Conservation (phyloP, 2,329 filamentous ascomycete genomes). For the Lithohypha guttulata region DNA sequence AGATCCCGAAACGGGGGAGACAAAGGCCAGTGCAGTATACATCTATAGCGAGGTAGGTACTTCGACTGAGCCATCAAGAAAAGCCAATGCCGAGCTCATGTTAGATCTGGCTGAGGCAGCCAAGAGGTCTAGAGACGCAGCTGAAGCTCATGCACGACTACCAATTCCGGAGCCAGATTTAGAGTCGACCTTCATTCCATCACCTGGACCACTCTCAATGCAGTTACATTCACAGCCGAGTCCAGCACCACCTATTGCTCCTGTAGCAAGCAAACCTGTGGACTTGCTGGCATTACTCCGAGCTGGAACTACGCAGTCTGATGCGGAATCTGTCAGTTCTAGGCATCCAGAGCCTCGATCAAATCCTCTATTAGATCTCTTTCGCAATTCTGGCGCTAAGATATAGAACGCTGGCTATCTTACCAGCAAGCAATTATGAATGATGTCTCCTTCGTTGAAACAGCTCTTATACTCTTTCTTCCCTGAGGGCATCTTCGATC, state of each 20-base stretch:
- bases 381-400: not conserved
- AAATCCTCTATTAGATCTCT: slow-evolving; percentile 18
- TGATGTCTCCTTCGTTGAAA: too few relatives aligned
- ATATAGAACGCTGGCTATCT: too few relatives aligned
- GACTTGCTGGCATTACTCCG: slow-evolving; percentile 6
- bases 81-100: slow-evolving; percentile 40
- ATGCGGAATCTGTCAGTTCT: not conserved
- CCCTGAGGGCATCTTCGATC: slow-evolving; percentile 33
- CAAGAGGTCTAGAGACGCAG: slow-evolving; percentile 37
- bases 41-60: slow-evolving; percentile 52
- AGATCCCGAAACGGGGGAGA: slow-evolving; percentile 13
- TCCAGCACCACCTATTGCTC: slow-evolving; percentile 2
- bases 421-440: too few relatives aligned
- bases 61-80: slow-evolving; percentile 43
- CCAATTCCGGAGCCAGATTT: not conserved
- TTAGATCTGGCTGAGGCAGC: slow-evolving; percentile 44
- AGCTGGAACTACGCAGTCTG: not conserved
- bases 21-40: slow-evolving; percentile 49
- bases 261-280: slow-evolving; percentile 1
- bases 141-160: slow-evolving; percentile 23
- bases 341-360: not conserved
- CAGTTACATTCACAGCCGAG: not conserved
- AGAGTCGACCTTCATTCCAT: too few relatives aligned
- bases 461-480: slow-evolving; percentile 6
- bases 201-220: not conserved